Percentiles rank a stretch among this genome's conserved stretches.
These are phyloP conservation scores for Ogataea thermomethanolica DNA, from an alignment of 805 yeast species.

Conservation along the genomic window DNA sequence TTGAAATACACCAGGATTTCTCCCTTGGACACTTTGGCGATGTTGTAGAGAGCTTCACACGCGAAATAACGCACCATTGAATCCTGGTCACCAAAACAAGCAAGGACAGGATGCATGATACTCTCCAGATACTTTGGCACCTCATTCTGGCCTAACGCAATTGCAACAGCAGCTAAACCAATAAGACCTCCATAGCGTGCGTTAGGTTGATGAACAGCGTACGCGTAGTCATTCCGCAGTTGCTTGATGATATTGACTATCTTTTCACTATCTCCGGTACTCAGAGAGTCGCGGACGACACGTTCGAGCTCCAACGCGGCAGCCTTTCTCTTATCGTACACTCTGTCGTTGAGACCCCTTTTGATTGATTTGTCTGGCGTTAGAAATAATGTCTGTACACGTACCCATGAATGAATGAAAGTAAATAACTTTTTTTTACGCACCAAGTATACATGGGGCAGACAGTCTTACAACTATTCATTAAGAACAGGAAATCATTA, in stretches of 20 bases:
- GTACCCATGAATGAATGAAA: conserved; percentile 12
- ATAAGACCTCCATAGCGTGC: conserved; percentile 94
- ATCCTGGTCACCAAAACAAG: conserved; percentile 95
- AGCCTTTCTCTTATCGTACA: conserved; percentile 73
- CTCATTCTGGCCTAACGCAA: conserved; percentile 82
- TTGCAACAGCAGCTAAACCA: conserved; percentile 93
- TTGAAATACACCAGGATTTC: conserved; percentile 88
- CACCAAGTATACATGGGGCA: no score
- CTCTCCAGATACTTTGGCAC: conserved; percentile 80
- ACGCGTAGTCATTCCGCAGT: conserved; percentile 70
- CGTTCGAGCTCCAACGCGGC: conserved; percentile 80
- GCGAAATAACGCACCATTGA: conserved; percentile 97
- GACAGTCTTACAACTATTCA: no score
- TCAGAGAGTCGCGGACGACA: conserved; percentile 65
- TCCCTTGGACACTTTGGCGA: conserved; percentile 95
- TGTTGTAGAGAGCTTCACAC: conserved; percentile 91
- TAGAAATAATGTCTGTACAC: conserved; percentile 1
- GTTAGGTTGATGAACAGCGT: conserved; percentile 79
- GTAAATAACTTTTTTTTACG: neutral
- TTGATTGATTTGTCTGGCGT: conserved; percentile 55
- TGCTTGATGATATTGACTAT: conserved; percentile 67
- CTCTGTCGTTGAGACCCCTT: conserved; percentile 67
- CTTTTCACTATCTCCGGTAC: conserved; percentile 55
- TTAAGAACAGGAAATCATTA: no score
- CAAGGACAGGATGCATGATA: conserved; percentile 87